These are phyloP conservation scores for Candida insectorum DNA, from an alignment of 805 yeast genomes.

Conservation along the genomic window DNA sequence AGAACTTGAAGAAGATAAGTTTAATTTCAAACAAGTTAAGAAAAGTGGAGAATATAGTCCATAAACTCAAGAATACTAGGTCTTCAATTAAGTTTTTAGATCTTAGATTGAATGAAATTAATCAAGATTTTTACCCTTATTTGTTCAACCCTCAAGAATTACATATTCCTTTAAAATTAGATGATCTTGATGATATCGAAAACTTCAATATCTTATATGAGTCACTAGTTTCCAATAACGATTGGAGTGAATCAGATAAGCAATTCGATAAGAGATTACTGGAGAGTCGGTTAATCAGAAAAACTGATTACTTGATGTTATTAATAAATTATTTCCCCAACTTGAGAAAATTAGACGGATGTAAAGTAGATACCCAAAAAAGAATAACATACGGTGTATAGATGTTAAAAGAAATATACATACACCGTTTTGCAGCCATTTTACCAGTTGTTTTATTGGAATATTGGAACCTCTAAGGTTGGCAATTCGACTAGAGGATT, in stretches of 20 bases:
- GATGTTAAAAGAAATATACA: too few relatives aligned
- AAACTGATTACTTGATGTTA: conserved; percentile 32
- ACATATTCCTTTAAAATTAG: conserved; percentile 38
- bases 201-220: conserved; percentile 47
- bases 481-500: too few relatives aligned
- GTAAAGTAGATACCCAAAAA: conserved; percentile 11
- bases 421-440: too few relatives aligned
- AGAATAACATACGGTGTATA: conserved; percentile 12
- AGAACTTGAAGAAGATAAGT: conserved; percentile 35
- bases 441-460: too few relatives aligned
- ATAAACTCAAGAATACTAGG: conserved; percentile 28
- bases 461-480: too few relatives aligned
- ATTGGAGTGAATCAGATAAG: conserved; percentile 40
- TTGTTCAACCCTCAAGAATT: conserved; percentile 48
- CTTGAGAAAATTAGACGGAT: conserved; percentile 37
- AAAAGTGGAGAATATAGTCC: conserved; percentile 29
- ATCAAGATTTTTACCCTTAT: conserved; percentile 47
- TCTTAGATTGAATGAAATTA: conserved; percentile 48
- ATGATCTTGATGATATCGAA: conserved; percentile 49
- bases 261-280: conserved; percentile 24
- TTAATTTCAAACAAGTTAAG: conserved; percentile 45
- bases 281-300: conserved; percentile 14
- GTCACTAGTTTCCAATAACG: conserved; percentile 33
- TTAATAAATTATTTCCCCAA: conserved; percentile 30
- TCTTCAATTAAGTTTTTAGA: conserved; percentile 38